phyloP scores from a whole-genome alignment of 352 stramenopile genomes.

The Blastocystis sp. region DNA sequence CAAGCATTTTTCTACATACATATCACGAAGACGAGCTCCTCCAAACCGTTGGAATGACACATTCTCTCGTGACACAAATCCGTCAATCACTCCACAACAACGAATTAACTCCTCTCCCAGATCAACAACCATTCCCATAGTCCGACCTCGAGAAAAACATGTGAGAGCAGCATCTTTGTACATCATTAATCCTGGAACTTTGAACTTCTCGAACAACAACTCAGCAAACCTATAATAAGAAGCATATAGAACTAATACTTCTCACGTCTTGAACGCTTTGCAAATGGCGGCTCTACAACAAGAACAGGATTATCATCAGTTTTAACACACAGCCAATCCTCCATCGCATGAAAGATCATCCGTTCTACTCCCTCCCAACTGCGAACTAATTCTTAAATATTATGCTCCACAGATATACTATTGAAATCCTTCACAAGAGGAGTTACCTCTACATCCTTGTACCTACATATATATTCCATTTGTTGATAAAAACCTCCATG shows the following conservation, averaged over 20 bases:
- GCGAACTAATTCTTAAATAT: not conserved
- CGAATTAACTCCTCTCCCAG: slow-evolving; percentile 79
- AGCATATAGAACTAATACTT: slow-evolving; percentile 70
- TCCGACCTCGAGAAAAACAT: slow-evolving; percentile 81
- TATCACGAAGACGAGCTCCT: not conserved
- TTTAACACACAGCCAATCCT: slow-evolving; percentile 75
- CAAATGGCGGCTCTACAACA: slow-evolving; percentile 77
- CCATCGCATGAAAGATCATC: slow-evolving; percentile 78
- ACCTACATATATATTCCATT: not conserved
- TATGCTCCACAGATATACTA: not conserved
- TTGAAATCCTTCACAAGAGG: slow-evolving; percentile 34
- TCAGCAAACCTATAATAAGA: slow-evolving; percentile 79
- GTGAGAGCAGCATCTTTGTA: slow-evolving; percentile 82
- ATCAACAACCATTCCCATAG: slow-evolving; percentile 79
- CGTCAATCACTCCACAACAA: slow-evolving; percentile 82
- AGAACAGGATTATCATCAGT: slow-evolving; percentile 76
- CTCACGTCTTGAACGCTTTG: slow-evolving; percentile 72
- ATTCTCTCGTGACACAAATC: slow-evolving; percentile 75
- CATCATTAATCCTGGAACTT: slow-evolving; percentile 82
- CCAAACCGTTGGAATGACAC: slow-evolving; percentile 47
- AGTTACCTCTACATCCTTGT: slow-evolving; percentile 15
- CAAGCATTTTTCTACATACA: slow-evolving; percentile 26
- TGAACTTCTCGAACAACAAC: slow-evolving; percentile 85
- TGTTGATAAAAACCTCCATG: slow-evolving; percentile 1
- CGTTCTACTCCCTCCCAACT: slow-evolving; percentile 81